Evolutionary conservation across 441 rosid species (phyloP).

Genomic region (Pelargonium hybrid): DNA sequence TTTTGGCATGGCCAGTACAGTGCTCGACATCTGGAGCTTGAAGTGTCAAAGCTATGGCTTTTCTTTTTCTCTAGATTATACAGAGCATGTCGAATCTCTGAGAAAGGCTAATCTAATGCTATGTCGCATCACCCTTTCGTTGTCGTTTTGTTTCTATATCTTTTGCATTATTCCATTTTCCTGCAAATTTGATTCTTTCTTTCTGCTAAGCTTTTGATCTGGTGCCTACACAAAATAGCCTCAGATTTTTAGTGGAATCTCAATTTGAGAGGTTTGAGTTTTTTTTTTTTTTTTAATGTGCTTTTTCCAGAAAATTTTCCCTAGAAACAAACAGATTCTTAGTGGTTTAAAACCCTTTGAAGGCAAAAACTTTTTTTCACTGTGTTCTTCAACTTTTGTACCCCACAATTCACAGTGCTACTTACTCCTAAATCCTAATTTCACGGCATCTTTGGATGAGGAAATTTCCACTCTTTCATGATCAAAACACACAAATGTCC

Average conservation of each 20-base stretch:
- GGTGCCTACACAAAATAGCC: background rate
- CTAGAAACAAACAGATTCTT: background rate
- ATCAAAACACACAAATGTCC: slow-evolving; percentile 23
- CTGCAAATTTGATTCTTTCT: background rate
- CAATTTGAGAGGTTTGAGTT: background rate
- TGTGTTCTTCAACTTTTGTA: slow-evolving; percentile 16
- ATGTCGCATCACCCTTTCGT: slow-evolving; percentile 9
- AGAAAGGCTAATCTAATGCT: background rate
- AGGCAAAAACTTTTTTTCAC: slow-evolving; percentile 18
- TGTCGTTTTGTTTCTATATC: background rate
- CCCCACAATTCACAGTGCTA: slow-evolving; percentile 24
- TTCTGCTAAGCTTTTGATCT: background rate
- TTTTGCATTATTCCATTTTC: slow-evolving; percentile 6
- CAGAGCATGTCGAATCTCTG: slow-evolving; percentile 24
- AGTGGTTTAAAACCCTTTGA: background rate
- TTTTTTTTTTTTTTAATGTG: background rate
- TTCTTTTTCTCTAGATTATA: slow-evolving; percentile 1
- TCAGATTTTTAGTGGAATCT: background rate
- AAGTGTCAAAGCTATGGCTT: slow-evolving; percentile 18
- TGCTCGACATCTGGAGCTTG: slow-evolving; percentile 25
- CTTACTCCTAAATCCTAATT: too few species aligned
- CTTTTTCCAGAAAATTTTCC: background rate
- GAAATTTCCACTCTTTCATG: slow-evolving; percentile 13
- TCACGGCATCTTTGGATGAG: slow-evolving; percentile 53
- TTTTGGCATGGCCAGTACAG: slow-evolving; percentile 3